Base-by-base conservation (phyloP, 2,329 filamentous ascomycete species). In the Seiridium unicorne region DNA sequence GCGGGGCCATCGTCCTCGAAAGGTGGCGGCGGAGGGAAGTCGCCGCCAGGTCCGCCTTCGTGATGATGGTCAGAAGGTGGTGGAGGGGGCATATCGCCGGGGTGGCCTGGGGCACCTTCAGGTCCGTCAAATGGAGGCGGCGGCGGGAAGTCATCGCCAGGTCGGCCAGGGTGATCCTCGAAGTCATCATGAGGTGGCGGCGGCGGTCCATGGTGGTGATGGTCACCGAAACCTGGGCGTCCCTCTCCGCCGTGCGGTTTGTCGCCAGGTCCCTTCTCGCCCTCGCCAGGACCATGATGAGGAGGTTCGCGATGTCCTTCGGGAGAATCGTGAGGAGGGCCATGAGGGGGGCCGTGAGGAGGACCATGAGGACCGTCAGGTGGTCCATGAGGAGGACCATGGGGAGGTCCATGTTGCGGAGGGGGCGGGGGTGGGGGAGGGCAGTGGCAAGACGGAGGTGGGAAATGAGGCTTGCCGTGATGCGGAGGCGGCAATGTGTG, bases 401-500 rank as follows among this genome's bases (percentile, higher is more conserved):
- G 59, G 8, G 64, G 66, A 6, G 69, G 69, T 54, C 61, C 65
- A 38, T 64, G 56, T 10, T 60, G 58, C 7, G 63, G 64, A 13
- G 61, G 68, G 31, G 61, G 68, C 49, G 68, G 63, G 26, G 71
- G 73, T 3, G 56, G 63, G 18, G 71, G 73, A 2, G 56, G 63
- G 58, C 68, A 72, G 59, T 71, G 70, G 59, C 72, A 73, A 55
- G 66, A 68, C 55, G 67, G 61, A 48, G 66, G 55, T 18, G 51
- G 51, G 51, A 44, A 55, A 44, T 55, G 47, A 49, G 48, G 48
- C 36, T 40, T 49, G 34, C 55, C 55, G 38, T 53, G 57, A 9
- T 46, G 55, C 13, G 63, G 69, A 42, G 62, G 63, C 38, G 68
- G 68, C 54, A 61, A 62, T 2, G 61, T 69, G 34, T 69, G 68